Evolutionary conservation across 169 alveolate genomes (phyloP), one percentile per base, ranked within the genome.

Genomic region (Plasmodium relictum): DNA sequence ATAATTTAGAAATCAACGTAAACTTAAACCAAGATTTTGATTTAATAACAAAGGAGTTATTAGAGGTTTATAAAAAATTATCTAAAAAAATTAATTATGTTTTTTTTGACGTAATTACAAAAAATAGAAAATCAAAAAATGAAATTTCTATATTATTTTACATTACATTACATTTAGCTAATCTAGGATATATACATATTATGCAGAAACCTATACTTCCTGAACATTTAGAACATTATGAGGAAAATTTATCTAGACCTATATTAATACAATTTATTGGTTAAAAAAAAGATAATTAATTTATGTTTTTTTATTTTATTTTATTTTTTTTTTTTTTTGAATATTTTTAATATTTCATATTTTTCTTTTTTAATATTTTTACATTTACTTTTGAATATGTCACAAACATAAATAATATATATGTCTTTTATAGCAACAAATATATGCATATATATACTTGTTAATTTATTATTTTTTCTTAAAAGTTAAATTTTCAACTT

Each of bases 191-290:
- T 45, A 52, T 83, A 52, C 42, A 83, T 24, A 22, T 83, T 7
- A 62, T 83, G 71, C 91, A 83, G 61, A 83, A 83, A 37, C 91
- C 91, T 24, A 68, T 83, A 20, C 83, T 83, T n/a, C 66, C 91
- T 31, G 83, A 66, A 8, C 85, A 83, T 54, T 16, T 83, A 44
- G 41, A 31, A 66, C 39, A 58, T 59, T 56, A 68, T 68, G 76
- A 72, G 16, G 91, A 83, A 22, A 68, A 83, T 62, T 68, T 50
- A 42, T 66, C 91, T 7, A 42, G 91, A 18, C 91, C 91, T 6
- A 83, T 83, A 42, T 20, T 83, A 39, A 83, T 83, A 54, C 91
- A 83, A 54, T 56, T 50, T 65, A 24, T 68, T 24, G 83, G 45
- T 41, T 45, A 83, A 24, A 56, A 50, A 31, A 59, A 65, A 24